A percentile compares a stretch with the other conserved stretches of the same genome.
phyloP scores from a whole-genome alignment of 495 filamentous ascomycete genomes.

The Penicillium nucicola region DNA sequence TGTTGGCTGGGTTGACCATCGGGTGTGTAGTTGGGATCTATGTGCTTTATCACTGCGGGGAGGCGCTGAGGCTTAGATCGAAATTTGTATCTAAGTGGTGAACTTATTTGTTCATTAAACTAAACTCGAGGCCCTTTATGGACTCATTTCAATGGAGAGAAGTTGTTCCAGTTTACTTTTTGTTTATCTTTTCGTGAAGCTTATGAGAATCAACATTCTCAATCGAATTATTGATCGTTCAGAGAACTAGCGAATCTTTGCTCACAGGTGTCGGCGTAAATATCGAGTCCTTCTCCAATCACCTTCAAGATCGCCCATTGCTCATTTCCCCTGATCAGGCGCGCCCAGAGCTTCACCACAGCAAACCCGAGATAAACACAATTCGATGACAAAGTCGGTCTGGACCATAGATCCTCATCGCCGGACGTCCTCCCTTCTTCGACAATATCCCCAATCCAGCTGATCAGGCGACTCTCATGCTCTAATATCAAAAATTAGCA shows the following conservation, averaged over 20 bases:
- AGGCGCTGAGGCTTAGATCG: conserved; percentile 1
- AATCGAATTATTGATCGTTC: not conserved
- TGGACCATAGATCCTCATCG: conserved; percentile 11
- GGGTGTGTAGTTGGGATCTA: conserved; percentile 51
- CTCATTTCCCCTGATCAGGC: conserved; percentile 15
- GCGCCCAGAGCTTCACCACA: conserved; percentile 20
- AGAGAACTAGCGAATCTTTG: not conserved
- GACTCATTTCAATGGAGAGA: too few species aligned
- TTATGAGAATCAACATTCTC: too few species aligned
- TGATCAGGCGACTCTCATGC: conserved; percentile 12
- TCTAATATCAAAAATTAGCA: conserved; percentile 2
- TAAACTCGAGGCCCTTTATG: too few species aligned
- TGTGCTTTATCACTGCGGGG: conserved; percentile 51
- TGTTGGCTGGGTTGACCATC: conserved; percentile 52
- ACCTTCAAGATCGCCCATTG: conserved; percentile 16
- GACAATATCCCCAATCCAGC: conserved; percentile 21
- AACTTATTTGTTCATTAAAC: not conserved
- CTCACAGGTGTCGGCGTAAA: conserved; percentile 12
- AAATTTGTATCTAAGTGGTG: conserved; percentile 9
- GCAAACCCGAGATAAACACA: conserved; percentile 7
- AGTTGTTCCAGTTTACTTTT: too few species aligned
- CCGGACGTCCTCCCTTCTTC: conserved; percentile 18
- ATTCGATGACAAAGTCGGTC: not conserved
- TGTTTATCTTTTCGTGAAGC: too few species aligned
- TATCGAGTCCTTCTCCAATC: conserved; percentile 16